Conservation (phyloP, 2,329 filamentous ascomycete species). For the Beauveria pseudobassiana region DNA sequence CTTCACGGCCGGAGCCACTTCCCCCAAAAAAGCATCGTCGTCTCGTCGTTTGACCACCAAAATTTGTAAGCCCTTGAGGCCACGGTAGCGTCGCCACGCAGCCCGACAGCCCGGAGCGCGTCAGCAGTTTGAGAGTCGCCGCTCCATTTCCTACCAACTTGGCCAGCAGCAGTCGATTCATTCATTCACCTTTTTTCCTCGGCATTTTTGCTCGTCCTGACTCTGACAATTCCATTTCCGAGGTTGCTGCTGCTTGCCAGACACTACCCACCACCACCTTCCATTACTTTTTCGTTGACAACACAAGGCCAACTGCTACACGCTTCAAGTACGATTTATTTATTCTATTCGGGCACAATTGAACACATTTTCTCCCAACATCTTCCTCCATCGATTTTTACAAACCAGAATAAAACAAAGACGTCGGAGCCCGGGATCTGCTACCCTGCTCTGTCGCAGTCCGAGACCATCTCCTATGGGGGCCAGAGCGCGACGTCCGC, state of each 20-base stretch:
- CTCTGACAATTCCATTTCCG: neutral
- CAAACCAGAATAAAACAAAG: neutral
- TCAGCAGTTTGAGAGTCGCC: neutral
- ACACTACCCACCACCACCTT: neutral
- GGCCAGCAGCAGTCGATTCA: neutral
- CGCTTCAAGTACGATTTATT: neutral
- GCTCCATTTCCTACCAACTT: neutral
- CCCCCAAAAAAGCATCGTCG: neutral
- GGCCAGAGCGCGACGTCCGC: conserved; percentile 36
- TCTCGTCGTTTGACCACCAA: conserved; percentile 1
- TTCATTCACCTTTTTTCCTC: neutral
- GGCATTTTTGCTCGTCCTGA: neutral
- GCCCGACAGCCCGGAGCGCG: conserved; percentile 5
- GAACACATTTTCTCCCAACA: neutral
- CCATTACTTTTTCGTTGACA: neutral
- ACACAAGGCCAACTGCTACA: conserved; percentile 1
- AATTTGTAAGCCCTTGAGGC: conserved; percentile 20
- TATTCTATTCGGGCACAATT: neutral
- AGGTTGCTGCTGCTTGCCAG: neutral
- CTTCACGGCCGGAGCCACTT: conserved; percentile 8
- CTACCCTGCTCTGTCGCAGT: neutral
- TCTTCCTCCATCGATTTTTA: neutral
- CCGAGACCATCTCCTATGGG: conserved; percentile 32
- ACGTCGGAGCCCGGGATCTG: neutral
- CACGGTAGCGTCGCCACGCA: conserved; percentile 23